Base-by-base conservation (phyloP, 352 stramenopile species). In the Pythium apleroticum region DNA sequence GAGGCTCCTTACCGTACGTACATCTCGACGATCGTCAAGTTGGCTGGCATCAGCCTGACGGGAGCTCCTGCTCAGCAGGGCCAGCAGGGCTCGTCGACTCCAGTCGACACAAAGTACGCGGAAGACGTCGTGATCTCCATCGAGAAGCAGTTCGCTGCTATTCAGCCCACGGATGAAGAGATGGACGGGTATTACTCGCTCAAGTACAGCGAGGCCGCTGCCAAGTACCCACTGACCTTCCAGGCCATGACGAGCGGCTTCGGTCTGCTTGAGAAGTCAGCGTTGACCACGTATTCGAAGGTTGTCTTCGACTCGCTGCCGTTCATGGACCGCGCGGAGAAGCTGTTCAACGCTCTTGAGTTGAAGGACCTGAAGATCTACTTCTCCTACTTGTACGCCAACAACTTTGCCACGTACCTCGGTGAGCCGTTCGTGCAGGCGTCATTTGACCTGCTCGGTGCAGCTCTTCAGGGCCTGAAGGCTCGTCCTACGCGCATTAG, bases 401-500 rank as follows among this genome's bases (percentile, higher is more conserved):
- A 27, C 28, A 28, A 68, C 19, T 81, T 85, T 37, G 48, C 86
- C 12, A 65, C 70, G 20, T 89, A 69, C 31, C 56, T 89, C n/a
- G 74, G 72, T 43, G 52, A 83, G 31, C 39, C 68, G 6, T 97
- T 97, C 62, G 70, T 93, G 14, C 58, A 93, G 15, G 88, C 82
- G 8, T 76, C 83, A 43, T 97, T 97, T 71, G 72, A 94, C 3
- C 97, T 98, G 68, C 96, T 93, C 61, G 75, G 85, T 61, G 58
- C 60, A 24, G 77, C 66, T 17, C 71, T 98, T 33, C 72, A 75
- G 0, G 88, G 91, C 11, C 78, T 81, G 27, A 57, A 89, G 52
- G 71, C 70, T 52, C 81, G 78, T 28, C 83, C 86, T 15, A 49
- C 77, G 33, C 72, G 88, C n/a, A 77, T 80, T 69, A 89, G 87